These are phyloP conservation scores for Syncephalastrum racemosum DNA, from an alignment of 371 early-diverging fungal genomes.

Conservation along the genomic window DNA sequence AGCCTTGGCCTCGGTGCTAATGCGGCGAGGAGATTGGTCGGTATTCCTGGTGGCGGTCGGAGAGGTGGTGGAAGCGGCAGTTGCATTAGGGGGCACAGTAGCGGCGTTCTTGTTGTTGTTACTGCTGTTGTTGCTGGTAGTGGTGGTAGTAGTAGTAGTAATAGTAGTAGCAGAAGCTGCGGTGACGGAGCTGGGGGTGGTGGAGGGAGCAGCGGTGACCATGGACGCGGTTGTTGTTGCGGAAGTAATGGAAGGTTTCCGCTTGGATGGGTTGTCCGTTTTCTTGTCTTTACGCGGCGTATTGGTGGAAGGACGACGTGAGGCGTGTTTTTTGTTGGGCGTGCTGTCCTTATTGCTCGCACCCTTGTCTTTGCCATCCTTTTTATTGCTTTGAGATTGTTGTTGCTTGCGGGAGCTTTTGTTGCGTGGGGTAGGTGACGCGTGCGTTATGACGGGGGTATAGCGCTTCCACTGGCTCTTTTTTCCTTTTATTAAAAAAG, in stretches of 20 bases:
- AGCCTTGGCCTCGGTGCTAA: conserved; percentile 9
- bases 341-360: background rate
- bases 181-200: conserved; percentile 1
- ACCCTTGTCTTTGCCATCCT: background rate
- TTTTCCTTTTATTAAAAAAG: conserved; percentile 46
- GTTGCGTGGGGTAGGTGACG: conserved; percentile 40
- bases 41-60: conserved; percentile 1
- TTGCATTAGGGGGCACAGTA: conserved; percentile 7
- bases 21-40: conserved; percentile 3
- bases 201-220: background rate
- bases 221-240: background rate
- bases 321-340: background rate
- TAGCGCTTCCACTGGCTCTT: conserved; percentile 58
- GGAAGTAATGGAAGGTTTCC: too few relatives aligned
- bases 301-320: background rate
- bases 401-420: conserved; percentile 14
- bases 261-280: background rate
- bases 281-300: background rate
- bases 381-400: background rate
- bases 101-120: conserved; percentile 4
- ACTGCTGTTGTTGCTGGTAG: background rate
- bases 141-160: background rate
- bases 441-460: conserved; percentile 63
- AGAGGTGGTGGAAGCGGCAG: conserved; percentile 7
- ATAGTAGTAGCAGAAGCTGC: conserved; percentile 6